A percentile compares a stretch with the other conserved stretches of the same genome.
phyloP scores from a whole-genome alignment of 78 protist genomes.

The Planoprotostelium fungivorum region DNA sequence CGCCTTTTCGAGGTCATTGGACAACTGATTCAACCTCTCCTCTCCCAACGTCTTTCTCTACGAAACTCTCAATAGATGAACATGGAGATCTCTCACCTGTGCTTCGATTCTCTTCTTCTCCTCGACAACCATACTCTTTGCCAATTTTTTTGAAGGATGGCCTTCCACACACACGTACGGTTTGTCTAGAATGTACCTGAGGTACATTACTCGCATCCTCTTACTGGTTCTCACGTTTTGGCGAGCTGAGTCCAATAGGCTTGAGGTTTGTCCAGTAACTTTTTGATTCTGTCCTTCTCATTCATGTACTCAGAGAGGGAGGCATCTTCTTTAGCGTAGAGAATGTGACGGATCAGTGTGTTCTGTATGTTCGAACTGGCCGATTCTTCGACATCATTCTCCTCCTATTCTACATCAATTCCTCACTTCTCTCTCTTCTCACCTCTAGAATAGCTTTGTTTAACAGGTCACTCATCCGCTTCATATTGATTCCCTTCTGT shows the following conservation, averaged over 20 bases:
- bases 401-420: neutral
- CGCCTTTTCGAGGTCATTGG: neutral
- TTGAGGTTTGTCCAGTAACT: neutral
- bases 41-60: neutral
- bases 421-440: neutral
- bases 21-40: neutral
- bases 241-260: neutral
- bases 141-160: conserved; percentile 18
- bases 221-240: conserved; percentile 5
- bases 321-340: conserved; percentile 3
- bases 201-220: conserved; percentile 14
- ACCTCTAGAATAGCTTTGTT: neutral
- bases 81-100: conserved; percentile 5
- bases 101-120: conserved; percentile 14
- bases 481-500: neutral
- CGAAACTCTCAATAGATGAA: neutral
- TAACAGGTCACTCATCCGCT: neutral
- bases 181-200: neutral
- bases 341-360: neutral
- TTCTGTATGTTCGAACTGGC: neutral
- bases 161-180: conserved; percentile 7
- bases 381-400: neutral
- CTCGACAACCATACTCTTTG: neutral
- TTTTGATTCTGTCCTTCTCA: neutral
- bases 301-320: neutral